Evolutionary conservation across 208 protist genomes (phyloP).

Genomic region (Leishmania guyanensis): DNA sequence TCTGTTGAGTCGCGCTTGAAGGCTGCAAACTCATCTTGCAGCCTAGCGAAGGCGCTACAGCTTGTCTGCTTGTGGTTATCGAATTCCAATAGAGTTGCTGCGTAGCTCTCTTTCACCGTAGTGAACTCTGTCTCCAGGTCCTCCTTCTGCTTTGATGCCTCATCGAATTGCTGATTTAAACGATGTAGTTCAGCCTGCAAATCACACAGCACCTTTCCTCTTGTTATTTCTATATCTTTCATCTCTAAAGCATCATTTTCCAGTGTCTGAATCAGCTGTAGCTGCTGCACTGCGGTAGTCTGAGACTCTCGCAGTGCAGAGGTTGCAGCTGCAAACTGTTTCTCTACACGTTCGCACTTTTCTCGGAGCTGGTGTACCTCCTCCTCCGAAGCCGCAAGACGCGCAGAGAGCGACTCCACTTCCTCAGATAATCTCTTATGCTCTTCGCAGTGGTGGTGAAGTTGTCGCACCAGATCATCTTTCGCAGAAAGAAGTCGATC

Average conservation of each 20-base stretch:
- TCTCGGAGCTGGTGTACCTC: slow-evolving; percentile 2
- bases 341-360: not conserved
- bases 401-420: slow-evolving; percentile 1
- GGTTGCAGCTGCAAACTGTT: not conserved
- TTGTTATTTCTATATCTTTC: slow-evolving; percentile 26
- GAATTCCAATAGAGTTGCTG: slow-evolving; percentile 53
- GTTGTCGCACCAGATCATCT: not conserved
- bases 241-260: slow-evolving; percentile 46
- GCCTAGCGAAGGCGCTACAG: not conserved
- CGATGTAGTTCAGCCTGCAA: slow-evolving; percentile 23
- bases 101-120: slow-evolving; percentile 68
- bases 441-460: not conserved
- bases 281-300: slow-evolving; percentile 34
- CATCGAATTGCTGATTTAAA: slow-evolving; percentile 25
- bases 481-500: not conserved
- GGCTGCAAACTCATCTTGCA: slow-evolving; percentile 20
- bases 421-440: not conserved
- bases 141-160: slow-evolving; percentile 39
- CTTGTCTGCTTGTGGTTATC: slow-evolving; percentile 45
- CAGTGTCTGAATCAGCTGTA: slow-evolving; percentile 43
- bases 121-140: slow-evolving; percentile 52
- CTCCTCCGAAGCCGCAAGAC: not conserved
- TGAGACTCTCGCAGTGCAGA: slow-evolving; percentile 13
- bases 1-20: slow-evolving; percentile 21
- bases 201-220: slow-evolving; percentile 40